These are phyloP conservation scores for Aristolochia fimbriata DNA, from an alignment of 164 flowering plant genomes.

Conservation along the genomic window DNA sequence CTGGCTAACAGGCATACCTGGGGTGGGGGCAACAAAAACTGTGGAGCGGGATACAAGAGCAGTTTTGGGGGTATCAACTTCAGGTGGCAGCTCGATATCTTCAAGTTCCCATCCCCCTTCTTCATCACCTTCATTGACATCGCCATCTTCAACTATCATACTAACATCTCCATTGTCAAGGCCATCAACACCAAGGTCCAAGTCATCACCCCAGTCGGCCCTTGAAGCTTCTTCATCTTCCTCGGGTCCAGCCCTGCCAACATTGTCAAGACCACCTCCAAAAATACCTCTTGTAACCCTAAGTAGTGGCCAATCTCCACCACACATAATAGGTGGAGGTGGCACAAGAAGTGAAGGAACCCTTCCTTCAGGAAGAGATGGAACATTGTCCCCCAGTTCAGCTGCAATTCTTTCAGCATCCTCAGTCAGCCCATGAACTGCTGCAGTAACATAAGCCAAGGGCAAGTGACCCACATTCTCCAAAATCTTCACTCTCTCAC, in stretches of 20 bases:
- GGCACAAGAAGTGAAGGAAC: conserved; percentile 64
- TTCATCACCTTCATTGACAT: conserved; percentile 53
- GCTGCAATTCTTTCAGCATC: conserved; percentile 54
- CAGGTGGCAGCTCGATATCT: conserved; percentile 62
- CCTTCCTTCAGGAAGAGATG: conserved; percentile 43
- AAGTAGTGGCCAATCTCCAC: conserved; percentile 69
- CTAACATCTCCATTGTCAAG: conserved; percentile 52
- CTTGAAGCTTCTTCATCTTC: conserved; percentile 51
- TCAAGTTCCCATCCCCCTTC: conserved; percentile 75
- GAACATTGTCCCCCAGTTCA: conserved; percentile 62
- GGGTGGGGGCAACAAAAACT: conserved; percentile 64
- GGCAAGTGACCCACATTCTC: conserved; percentile 81
- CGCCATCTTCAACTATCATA: conserved; percentile 41
- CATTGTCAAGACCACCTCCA: conserved; percentile 64
- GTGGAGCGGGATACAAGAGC: conserved; percentile 29
- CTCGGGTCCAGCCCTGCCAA: conserved; percentile 33
- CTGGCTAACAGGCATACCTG: conserved; percentile 86
- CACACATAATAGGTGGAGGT: conserved; percentile 59
- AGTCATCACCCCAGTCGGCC: conserved; percentile 78
- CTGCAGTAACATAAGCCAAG: conserved; percentile 79
- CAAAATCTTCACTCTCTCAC: conserved; percentile 75
- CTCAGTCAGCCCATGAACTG: conserved; percentile 67
- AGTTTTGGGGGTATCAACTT: conserved; percentile 47
- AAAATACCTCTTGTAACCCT: conserved; percentile 81
- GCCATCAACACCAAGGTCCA: conserved; percentile 60